Conservation (phyloP, 257 asterid genomes). For the Thymus quinquecostatus region DNA sequence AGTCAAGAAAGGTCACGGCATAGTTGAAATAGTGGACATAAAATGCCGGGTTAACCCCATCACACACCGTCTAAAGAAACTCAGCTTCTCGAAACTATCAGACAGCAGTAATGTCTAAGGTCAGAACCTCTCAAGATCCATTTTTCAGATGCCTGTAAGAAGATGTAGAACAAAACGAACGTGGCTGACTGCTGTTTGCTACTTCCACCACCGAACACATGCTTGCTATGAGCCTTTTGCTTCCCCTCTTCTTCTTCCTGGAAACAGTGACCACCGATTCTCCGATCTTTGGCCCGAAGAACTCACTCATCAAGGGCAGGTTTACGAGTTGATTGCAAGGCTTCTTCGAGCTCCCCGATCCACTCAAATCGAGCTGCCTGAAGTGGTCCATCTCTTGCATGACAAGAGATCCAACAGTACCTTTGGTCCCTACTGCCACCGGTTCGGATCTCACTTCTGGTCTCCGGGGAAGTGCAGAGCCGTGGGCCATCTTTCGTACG, state of each 20-base stretch:
- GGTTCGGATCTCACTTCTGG: constrained; percentile 39
- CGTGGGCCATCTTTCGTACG: background rate
- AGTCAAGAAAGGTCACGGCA: constrained; percentile 43
- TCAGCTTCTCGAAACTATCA: constrained; percentile 68
- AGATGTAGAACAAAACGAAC: constrained; percentile 11
- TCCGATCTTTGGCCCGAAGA: constrained; percentile 27
- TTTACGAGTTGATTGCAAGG: no score
- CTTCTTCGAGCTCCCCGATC: constrained; percentile 28
- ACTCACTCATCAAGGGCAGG: constrained; percentile 30
- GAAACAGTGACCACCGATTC: constrained; percentile 33
- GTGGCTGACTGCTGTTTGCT: constrained; percentile 42
- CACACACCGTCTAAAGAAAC: constrained; percentile 64
- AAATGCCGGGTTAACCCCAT: constrained; percentile 73
- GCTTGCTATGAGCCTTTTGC: constrained; percentile 50
- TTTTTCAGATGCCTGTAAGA: constrained; percentile 38
- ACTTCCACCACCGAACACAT: constrained; percentile 59
- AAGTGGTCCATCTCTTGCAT: constrained; percentile 54
- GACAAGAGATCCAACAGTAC: constrained; percentile 52
- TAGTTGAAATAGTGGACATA: constrained; percentile 77
- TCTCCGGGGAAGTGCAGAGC: constrained; percentile 25
- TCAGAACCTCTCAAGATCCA: constrained; percentile 34
- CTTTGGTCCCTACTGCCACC: constrained; percentile 44
- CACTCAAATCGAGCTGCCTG: constrained; percentile 27
- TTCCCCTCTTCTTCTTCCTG: constrained; percentile 46
- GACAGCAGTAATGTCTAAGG: constrained; percentile 36